phyloP scores from a whole-genome alignment of 2,329 filamentous ascomycete species.

The Apiospora phragmitis region DNA sequence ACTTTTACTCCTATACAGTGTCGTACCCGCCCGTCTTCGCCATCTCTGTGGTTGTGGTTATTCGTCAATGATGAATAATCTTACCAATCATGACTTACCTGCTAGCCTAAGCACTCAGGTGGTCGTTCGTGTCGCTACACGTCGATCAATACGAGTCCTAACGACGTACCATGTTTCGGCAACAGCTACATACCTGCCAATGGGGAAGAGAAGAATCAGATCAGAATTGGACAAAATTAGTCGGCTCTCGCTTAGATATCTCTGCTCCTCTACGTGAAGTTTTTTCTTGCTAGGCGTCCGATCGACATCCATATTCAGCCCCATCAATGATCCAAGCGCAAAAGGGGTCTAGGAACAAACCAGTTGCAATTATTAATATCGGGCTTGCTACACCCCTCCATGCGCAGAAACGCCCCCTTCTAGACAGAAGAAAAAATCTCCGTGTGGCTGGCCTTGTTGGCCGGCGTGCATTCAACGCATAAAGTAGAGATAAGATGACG shows the following conservation, averaged over 20 bases:
- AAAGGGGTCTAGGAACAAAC: constrained; percentile 5
- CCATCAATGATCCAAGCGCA: background rate
- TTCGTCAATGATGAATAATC: background rate
- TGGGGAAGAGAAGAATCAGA: background rate
- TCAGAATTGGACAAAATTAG: background rate
- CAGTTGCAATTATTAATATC: background rate
- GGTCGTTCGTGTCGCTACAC: background rate
- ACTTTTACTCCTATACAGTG: background rate
- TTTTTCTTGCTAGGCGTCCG: background rate
- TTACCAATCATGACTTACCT: background rate
- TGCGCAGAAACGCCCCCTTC: background rate
- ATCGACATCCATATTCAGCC: background rate
- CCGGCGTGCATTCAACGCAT: constrained; percentile 31
- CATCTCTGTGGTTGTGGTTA: background rate
- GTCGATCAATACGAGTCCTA: constrained; percentile 3
- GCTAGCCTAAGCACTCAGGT: background rate
- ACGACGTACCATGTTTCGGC: background rate
- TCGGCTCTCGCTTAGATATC: background rate
- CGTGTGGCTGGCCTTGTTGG: constrained; percentile 26
- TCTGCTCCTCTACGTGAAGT: background rate
- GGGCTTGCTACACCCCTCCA: background rate
- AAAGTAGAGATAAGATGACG: constrained; percentile 27
- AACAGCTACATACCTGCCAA: background rate
- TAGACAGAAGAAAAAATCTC: constrained; percentile 21
- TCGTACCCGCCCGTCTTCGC: background rate